phyloP scores from a whole-genome alignment of 1,284 basidiomycete species.

The Ceratobasidium theobromae region DNA sequence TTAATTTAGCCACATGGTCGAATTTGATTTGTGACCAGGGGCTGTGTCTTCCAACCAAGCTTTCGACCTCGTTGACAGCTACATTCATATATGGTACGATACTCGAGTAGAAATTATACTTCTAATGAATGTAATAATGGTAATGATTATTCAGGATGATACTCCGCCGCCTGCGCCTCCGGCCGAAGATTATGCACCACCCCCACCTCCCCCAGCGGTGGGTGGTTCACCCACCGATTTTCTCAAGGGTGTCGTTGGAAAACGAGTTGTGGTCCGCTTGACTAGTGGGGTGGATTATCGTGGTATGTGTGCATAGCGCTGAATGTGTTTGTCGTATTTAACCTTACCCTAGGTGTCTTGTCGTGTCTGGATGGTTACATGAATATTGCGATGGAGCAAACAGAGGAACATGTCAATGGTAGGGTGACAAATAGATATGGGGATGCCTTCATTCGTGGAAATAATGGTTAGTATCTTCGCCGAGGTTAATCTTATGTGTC shows the following conservation, averaged over 20 bases:
- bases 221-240: slow-evolving; percentile 87
- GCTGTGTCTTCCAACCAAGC: no score
- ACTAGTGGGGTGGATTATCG: slow-evolving; percentile 97
- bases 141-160: slow-evolving; percentile 9
- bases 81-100: not conserved
- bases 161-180: slow-evolving; percentile 32
- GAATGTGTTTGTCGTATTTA: not conserved
- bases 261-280: slow-evolving; percentile 89
- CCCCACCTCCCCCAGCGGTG: slow-evolving; percentile 49
- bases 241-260: slow-evolving; percentile 91
- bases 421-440: slow-evolving; percentile 85
- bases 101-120: not conserved
- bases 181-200: slow-evolving; percentile 42
- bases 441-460: slow-evolving; percentile 93
- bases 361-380: slow-evolving; percentile 97
- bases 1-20: no score
- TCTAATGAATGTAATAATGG: not conserved
- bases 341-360: slow-evolving; percentile 68
- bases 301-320: slow-evolving; percentile 54
- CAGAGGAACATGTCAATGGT: slow-evolving; percentile 92
- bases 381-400: slow-evolving; percentile 98
- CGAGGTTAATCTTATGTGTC: not conserved
- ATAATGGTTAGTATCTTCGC: slow-evolving; percentile 74
- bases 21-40: no score
- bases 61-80: not conserved